These are phyloP conservation scores for Rhizodiscina lignyota DNA, from an alignment of 495 filamentous ascomycete genomes.

Conservation along the genomic window DNA sequence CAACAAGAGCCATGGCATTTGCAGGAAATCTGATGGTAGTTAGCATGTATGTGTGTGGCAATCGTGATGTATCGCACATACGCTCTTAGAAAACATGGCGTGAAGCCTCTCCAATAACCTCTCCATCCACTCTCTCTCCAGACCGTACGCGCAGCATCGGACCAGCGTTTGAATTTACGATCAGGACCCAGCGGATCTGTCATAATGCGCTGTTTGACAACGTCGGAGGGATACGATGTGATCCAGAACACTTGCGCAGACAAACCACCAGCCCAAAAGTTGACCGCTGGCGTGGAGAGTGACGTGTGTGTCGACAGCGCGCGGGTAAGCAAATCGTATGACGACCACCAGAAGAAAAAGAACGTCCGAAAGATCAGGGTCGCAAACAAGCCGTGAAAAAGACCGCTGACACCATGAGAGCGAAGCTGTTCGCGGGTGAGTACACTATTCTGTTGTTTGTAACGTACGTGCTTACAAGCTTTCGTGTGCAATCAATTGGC, in stretches of 20 bases:
- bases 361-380: slow-evolving; percentile 80
- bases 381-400: slow-evolving; percentile 72
- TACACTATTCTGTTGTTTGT: no score
- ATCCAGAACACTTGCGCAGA: slow-evolving; percentile 91
- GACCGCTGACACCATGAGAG: slow-evolving; percentile 54
- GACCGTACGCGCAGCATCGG: slow-evolving; percentile 60
- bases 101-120: slow-evolving; percentile 86
- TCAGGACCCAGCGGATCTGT: slow-evolving; percentile 67
- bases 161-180: slow-evolving; percentile 57
- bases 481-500: slow-evolving; percentile 64
- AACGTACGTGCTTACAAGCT: slow-evolving; percentile 36
- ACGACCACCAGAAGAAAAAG: slow-evolving; percentile 97
- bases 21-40: no score
- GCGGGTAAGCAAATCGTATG: slow-evolving; percentile 68
- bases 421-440: not conserved
- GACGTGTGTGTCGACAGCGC: slow-evolving; percentile 45
- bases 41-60: no score
- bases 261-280: slow-evolving; percentile 94
- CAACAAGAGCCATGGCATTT: slow-evolving; percentile 85
- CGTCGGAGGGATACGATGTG: slow-evolving; percentile 78
- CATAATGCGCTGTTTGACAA: slow-evolving; percentile 97
- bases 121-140: slow-evolving; percentile 54
- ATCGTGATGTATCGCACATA: no score
- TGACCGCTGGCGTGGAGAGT: slow-evolving; percentile 65
- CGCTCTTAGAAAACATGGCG: slow-evolving; percentile 82